Evolutionary conservation across 345 rosid species (phyloP).

Genomic region (Turnera subulata): DNA sequence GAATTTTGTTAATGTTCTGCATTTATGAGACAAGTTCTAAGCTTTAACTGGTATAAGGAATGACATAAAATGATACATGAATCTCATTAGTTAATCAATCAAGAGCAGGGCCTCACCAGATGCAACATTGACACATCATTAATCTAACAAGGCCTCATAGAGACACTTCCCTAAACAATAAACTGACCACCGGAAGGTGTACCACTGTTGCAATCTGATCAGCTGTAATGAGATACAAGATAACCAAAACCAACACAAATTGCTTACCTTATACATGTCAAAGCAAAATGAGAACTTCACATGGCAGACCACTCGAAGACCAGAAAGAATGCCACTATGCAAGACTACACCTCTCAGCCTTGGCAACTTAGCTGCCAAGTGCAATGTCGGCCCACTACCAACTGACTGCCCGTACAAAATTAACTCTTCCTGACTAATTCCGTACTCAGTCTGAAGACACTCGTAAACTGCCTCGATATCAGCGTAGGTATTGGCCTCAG

Average conservation of each 20-base stretch:
- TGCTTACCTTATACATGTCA: constrained; percentile 75
- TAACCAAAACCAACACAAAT: neutral
- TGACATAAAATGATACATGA: no score
- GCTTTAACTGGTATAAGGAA: no score
- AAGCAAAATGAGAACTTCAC: constrained; percentile 80
- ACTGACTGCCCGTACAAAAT: constrained; percentile 96
- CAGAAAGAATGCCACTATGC: constrained; percentile 98
- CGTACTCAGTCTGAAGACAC: constrained; percentile 88
- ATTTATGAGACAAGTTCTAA: constrained; percentile 11
- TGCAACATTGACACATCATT: neutral
- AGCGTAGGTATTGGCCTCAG: constrained; percentile 88
- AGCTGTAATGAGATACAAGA: no score
- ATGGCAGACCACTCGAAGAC: constrained; percentile 98
- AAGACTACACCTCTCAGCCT: constrained; percentile 95
- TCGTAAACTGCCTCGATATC: constrained; percentile 96
- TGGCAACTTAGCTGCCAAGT: constrained; percentile 93
- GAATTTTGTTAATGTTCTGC: constrained; percentile 86
- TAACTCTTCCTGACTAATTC: constrained; percentile 85
- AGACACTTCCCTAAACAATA: neutral
- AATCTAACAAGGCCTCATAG: neutral
- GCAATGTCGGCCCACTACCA: constrained; percentile 95
- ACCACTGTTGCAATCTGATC: neutral
- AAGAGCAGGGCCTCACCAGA: no score
- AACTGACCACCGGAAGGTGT: neutral
- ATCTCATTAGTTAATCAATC: neutral